Evolutionary conservation across 2,329 filamentous ascomycete species (phyloP).

Genomic region (Cladosporium sp.): DNA sequence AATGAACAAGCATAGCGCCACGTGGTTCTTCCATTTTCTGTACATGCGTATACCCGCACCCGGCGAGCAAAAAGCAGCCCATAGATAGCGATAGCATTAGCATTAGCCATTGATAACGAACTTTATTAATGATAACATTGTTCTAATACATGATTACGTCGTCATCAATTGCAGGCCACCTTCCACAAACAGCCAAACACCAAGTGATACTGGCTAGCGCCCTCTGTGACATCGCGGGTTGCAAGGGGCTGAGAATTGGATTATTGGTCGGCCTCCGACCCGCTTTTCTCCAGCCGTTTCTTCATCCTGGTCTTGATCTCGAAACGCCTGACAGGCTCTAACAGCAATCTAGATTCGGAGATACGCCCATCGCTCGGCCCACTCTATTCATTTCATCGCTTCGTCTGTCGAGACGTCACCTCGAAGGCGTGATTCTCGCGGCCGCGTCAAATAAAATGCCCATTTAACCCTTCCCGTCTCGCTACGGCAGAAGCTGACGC

Average conservation of each 20-base stretch:
- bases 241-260: neutral
- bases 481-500: neutral
- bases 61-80: neutral
- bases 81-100: conserved; percentile 6
- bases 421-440: conserved; percentile 1
- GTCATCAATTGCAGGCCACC: neutral
- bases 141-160: neutral
- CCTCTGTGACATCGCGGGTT: neutral
- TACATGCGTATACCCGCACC: conserved; percentile 15
- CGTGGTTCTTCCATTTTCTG: neutral
- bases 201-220: conserved; percentile 1
- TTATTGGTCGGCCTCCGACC: neutral
- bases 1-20: conserved; percentile 7
- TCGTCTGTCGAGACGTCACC: neutral
- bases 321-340: neutral
- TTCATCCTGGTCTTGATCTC: neutral
- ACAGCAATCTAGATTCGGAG: conserved; percentile 1
- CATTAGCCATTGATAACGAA: conserved; percentile 14
- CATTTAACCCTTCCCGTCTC: neutral
- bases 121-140: neutral
- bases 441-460: neutral
- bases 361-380: conserved; percentile 1
- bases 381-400: neutral
- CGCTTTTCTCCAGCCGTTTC: conserved; percentile 10
- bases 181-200: neutral